These are phyloP conservation scores for Anthoceros angustus DNA, from an alignment of 225 moss, liverwort and hornwort species.

Conservation along the genomic window DNA sequence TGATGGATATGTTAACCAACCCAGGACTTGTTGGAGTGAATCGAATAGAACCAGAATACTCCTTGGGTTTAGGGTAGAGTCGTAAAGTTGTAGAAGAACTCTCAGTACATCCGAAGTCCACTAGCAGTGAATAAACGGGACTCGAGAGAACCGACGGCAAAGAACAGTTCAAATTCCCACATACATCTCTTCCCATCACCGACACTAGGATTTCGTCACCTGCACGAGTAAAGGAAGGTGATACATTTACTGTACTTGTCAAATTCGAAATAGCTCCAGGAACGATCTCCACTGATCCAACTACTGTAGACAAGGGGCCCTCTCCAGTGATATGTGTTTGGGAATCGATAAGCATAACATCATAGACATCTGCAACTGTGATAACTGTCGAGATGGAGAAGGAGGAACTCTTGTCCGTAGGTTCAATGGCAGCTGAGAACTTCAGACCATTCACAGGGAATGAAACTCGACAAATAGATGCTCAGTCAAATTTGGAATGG, in stretches of 20 bases:
- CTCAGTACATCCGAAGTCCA: not conserved
- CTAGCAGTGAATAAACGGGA: not conserved
- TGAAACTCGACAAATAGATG: conserved; percentile 1
- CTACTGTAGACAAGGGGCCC: not conserved
- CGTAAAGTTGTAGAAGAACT: not conserved
- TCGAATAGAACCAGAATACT: conserved; percentile 6
- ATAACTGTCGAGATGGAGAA: not conserved
- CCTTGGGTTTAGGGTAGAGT: conserved; percentile 10
- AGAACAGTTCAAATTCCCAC: not conserved
- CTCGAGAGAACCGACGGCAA: not conserved
- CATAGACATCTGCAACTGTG: not conserved
- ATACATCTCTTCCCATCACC: not conserved
- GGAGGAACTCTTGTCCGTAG: not conserved
- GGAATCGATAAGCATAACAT: not conserved
- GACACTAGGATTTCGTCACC: not conserved
- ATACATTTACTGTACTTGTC: not conserved
- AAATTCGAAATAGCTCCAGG: not conserved
- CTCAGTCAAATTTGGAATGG: not conserved
- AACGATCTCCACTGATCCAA: not conserved
- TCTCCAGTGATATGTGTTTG: not conserved
- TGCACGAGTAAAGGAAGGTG: not conserved
- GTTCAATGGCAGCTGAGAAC: not conserved
- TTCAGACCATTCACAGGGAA: not conserved
- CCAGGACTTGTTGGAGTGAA: conserved; percentile 23
- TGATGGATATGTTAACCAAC: conserved; percentile 25